Conservation (phyloP, 2,329 filamentous ascomycete genomes). For the Phaeophleospora eucalypticola region DNA sequence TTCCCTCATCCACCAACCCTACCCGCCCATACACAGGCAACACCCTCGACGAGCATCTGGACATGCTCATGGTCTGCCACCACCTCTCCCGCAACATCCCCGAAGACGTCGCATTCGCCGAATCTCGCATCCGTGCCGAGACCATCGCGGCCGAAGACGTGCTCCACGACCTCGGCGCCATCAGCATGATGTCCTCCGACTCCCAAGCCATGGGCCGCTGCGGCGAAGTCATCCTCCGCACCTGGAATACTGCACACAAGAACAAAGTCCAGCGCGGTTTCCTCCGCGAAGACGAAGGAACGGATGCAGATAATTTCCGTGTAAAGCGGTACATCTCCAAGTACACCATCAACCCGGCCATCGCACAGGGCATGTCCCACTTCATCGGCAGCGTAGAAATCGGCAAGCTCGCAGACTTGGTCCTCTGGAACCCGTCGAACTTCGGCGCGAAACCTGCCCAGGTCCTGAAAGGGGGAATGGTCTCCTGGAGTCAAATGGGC, state of each 20-base stretch:
- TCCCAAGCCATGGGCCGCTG: conserved; percentile 96
- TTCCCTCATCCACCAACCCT: conserved; percentile 88
- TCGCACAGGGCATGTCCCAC: conserved; percentile 86
- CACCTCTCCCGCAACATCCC: conserved; percentile 89
- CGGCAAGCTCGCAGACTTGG: conserved; percentile 84
- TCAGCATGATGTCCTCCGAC: conserved; percentile 96
- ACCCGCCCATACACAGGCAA: conserved; percentile 87
- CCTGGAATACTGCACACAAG: conserved; percentile 97
- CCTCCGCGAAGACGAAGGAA: conserved; percentile 72
- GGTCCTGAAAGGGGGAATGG: conserved; percentile 84
- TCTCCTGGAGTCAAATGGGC: conserved; percentile 75
- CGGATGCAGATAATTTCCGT: conserved; percentile 80
- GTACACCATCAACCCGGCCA: conserved; percentile 91
- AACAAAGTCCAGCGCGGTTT: conserved; percentile 81
- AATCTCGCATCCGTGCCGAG: conserved; percentile 88
- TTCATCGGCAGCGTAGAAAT: conserved; percentile 82
- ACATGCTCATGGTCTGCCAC: conserved; percentile 99
- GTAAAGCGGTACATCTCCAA: conserved; percentile 93
- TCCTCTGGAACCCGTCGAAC: conserved; percentile 77
- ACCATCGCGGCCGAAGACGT: conserved; percentile 97
- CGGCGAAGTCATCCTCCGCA: conserved; percentile 86
- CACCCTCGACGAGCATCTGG: conserved; percentile 91
- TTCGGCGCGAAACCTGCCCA: conserved; percentile 82
- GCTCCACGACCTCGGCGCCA: conserved; percentile 87
- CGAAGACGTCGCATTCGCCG: conserved; percentile 92